Evolutionary conservation across 371 early-diverging fungal species (phyloP).

Genomic region (Mortierella polycephala): DNA sequence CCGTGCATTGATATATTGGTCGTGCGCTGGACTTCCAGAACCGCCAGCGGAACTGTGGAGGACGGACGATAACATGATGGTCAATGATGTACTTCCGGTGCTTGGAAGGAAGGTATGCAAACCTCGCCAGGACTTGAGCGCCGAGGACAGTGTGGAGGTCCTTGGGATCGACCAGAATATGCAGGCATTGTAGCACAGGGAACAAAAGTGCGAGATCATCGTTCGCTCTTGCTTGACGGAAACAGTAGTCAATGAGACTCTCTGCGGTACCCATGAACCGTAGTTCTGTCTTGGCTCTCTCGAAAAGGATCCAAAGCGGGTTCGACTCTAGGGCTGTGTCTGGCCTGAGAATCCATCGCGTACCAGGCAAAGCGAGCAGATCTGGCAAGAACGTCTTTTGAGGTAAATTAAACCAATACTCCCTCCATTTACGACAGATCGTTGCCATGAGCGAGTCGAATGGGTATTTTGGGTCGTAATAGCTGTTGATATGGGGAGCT

Average conservation of each 20-base stretch:
- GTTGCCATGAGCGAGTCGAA: no score
- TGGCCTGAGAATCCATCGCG: no score
- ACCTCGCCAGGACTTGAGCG: neutral
- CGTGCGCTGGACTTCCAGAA: conserved; percentile 3
- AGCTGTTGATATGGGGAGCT: no score
- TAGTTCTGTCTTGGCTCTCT: neutral
- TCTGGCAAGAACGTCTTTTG: no score
- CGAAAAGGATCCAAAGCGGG: no score
- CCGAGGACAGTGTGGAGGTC: conserved; percentile 4
- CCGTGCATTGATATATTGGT: neutral
- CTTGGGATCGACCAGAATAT: conserved; percentile 1
- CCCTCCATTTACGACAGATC: no score
- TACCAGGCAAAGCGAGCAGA: no score
- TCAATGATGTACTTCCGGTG: conserved; percentile 13
- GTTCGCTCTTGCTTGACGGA: neutral
- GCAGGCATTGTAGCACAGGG: conserved; percentile 9
- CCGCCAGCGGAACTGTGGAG: neutral
- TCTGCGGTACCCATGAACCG: neutral
- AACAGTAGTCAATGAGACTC: neutral
- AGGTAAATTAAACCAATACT: no score
- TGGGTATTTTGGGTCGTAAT: no score
- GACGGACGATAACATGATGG: neutral
- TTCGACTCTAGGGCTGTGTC: no score
- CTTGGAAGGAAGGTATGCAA: conserved; percentile 20
- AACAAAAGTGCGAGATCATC: conserved; percentile 10